Evolutionary conservation across 768 basidiomycete species (phyloP).

Genomic region (Mycena capillaripes): DNA sequence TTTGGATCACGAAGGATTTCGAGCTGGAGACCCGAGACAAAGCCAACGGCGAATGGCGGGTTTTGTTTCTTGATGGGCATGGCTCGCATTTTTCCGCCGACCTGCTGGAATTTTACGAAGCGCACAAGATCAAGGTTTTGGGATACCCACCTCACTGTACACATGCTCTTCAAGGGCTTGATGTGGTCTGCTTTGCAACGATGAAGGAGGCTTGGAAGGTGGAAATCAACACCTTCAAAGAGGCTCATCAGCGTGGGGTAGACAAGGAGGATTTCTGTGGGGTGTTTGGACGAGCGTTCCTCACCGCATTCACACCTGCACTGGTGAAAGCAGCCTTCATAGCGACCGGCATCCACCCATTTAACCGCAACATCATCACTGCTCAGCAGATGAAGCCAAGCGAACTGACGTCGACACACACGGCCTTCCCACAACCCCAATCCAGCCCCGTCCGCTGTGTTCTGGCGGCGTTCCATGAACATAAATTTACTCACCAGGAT

Average conservation of each 20-base stretch:
- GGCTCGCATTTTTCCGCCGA: constrained; percentile 6
- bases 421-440: constrained; percentile 35
- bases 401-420: constrained; percentile 34
- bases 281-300: constrained; percentile 38
- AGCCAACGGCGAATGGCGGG: constrained; percentile 2
- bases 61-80: constrained; percentile 47
- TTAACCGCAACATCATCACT: constrained; percentile 40
- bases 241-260: not conserved
- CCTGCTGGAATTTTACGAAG: not conserved
- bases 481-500: constrained; percentile 21
- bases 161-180: constrained; percentile 5
- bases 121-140: constrained; percentile 13
- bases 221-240: constrained; percentile 13
- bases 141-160: constrained; percentile 30
- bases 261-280: constrained; percentile 16
- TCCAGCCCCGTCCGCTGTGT: constrained; percentile 27
- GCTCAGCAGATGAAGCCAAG: constrained; percentile 41
- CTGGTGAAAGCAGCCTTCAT: constrained; percentile 38
- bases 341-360: constrained; percentile 42
- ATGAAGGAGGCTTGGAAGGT: constrained; percentile 45
- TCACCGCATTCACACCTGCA: constrained; percentile 37
- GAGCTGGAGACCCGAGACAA: constrained; percentile 28
- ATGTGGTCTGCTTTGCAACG: not conserved
- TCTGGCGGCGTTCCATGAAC: constrained; percentile 9
- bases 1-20: constrained; percentile 41